A percentile compares a stretch with the other conserved stretches of the same genome.
These are phyloP conservation scores for Coriaria nepalensis DNA, from an alignment of 306 rosid genomes.

Conservation along the genomic window DNA sequence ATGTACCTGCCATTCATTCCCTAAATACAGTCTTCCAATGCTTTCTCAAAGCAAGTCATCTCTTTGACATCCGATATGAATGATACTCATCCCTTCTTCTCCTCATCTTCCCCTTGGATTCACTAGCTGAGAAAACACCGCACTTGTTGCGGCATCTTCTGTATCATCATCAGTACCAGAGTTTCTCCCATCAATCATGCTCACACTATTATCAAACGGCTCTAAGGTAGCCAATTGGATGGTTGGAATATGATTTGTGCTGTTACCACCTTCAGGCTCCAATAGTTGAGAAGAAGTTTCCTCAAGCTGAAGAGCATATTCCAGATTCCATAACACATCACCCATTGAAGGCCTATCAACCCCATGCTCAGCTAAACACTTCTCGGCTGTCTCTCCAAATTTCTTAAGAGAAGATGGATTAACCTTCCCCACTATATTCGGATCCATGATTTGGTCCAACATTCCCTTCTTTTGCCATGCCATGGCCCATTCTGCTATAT, in stretches of 20 bases:
- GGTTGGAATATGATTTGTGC: constrained; percentile 82
- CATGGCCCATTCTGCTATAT: constrained; percentile 99
- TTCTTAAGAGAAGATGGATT: constrained; percentile 83
- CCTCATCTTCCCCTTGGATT: constrained; percentile 87
- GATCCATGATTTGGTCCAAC: constrained; percentile 94
- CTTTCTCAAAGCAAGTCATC: too few species aligned
- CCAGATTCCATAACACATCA: constrained; percentile 88
- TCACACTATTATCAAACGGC: constrained; percentile 73
- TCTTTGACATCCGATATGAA: too few species aligned
- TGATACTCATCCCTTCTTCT: not conserved
- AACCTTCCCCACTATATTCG: constrained; percentile 66
- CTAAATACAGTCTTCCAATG: too few species aligned
- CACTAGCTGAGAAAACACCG: constrained; percentile 90
- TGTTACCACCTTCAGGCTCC: constrained; percentile 94
- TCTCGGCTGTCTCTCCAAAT: constrained; percentile 93
- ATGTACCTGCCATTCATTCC: too few species aligned
- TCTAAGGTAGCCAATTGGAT: constrained; percentile 62
- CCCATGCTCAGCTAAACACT: constrained; percentile 84
- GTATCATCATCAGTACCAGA: constrained; percentile 50
- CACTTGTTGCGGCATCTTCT: constrained; percentile 78
- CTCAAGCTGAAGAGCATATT: constrained; percentile 89
- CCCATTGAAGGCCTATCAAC: constrained; percentile 98
- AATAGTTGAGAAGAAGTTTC: constrained; percentile 61
- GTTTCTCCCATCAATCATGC: constrained; percentile 49
- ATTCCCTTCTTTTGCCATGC: constrained; percentile 91